Base-by-base conservation (phyloP, 2,329 filamentous ascomycete species). In the Thermomyces lanuginosus region DNA sequence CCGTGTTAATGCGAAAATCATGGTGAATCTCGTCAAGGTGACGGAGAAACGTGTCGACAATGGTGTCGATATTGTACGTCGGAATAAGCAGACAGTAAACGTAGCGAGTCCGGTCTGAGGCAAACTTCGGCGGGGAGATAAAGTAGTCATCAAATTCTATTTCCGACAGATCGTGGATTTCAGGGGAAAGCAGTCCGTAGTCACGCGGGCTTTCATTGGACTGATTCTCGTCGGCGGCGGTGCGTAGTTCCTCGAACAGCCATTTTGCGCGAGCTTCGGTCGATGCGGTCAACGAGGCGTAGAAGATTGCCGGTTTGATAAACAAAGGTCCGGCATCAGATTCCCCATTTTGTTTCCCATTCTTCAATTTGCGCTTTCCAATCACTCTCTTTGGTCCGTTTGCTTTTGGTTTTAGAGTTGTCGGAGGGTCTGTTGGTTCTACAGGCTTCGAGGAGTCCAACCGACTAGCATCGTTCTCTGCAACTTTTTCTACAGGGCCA, bases 61-160 rank as follows among this genome's bases (percentile, higher is more conserved):
- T 78, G 5, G 80, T 86, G 44, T 93, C 86, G 43, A 93, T 92
- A 45, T 95, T 91, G 60, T 93, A 95, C 36, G 79, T 84, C 0
- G 86, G 89, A 3, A 93, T 54, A 19, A 95, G 57, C 29, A 95
- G 64, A 20, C 91, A 61, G 53, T 95, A 98, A 41, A 93, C 74
- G 40, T 75, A 69, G 34, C 74, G 70, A 2, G 65, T 57, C 11
- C 57, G 54, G 12, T 46, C 46, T 4, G 45, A 42, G 8, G 52
- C 53, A 14, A 58, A 45, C 46, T 78, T 78, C 0, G 84, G 82
- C 1, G 73, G 69, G 2, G 65, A 68, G 31, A 92, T 72, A 46
- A 95, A 95, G 53, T 77, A 92, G 45, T 93, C 83, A 42, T 98
- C 86, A 41, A 86, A 80, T 42, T 95, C 86, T 28, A 91, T 67